These are phyloP conservation scores for Actinomucor elegans DNA, from an alignment of 371 early-diverging fungal genomes.

Conservation along the genomic window DNA sequence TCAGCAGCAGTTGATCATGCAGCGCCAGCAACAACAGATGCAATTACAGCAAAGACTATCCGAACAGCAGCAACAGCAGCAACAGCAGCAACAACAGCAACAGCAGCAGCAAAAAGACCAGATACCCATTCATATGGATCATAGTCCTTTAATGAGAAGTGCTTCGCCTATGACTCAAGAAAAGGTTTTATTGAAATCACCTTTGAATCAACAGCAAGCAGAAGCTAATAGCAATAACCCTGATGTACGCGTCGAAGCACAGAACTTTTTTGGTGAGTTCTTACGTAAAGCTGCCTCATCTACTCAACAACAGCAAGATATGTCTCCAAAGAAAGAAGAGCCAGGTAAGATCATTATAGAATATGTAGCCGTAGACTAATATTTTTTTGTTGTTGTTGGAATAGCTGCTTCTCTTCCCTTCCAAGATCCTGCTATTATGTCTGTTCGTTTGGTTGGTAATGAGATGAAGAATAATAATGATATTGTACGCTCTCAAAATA, in stretches of 20 bases:
- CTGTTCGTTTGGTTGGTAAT: conserved; percentile 46
- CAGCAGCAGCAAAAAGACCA: background rate
- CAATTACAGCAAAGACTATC: background rate
- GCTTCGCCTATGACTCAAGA: background rate
- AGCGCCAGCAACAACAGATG: conserved; percentile 8
- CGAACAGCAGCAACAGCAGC: background rate
- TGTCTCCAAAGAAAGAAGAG: conserved; percentile 16
- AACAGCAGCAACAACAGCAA: background rate
- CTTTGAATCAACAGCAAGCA: background rate
- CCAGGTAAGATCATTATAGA: conserved; percentile 3
- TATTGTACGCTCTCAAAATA: conserved; percentile 24
- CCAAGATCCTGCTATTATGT: conserved; percentile 74
- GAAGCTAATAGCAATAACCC: conserved; percentile 30
- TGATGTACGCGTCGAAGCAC: conserved; percentile 52
- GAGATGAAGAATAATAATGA: conserved; percentile 11
- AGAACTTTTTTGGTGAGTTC: conserved; percentile 69
- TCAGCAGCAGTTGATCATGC: conserved; percentile 16
- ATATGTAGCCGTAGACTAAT: background rate
- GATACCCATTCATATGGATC: conserved; percentile 5
- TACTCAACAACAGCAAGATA: conserved; percentile 23
- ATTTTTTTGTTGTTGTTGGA: background rate
- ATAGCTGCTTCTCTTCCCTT: conserved; percentile 36
- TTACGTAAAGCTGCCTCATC: conserved; percentile 66
- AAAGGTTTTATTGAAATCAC: conserved; percentile 1
- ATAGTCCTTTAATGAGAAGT: background rate